Evolutionary conservation across 371 early-diverging fungal genomes (phyloP).

Genomic region (Thermomucor indicae-seudaticae): DNA sequence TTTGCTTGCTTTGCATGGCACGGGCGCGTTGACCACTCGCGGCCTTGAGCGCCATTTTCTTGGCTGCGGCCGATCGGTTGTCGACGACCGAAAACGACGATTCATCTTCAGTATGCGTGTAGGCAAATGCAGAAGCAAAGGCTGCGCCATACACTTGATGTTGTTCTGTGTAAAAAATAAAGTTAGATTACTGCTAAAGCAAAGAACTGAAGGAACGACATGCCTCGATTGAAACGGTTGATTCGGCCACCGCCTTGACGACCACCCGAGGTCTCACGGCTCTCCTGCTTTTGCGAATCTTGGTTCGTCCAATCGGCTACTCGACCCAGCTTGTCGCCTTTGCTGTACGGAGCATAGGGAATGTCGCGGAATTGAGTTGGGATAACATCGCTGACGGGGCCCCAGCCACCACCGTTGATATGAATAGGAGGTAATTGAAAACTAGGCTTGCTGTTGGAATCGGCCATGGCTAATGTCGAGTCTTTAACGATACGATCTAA

Average conservation of each 20-base stretch:
- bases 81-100: constrained; percentile 95
- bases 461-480: constrained; percentile 4
- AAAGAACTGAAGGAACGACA: neutral
- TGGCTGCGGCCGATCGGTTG: constrained; percentile 69
- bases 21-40: constrained; percentile 36
- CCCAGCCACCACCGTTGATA: constrained; percentile 78
- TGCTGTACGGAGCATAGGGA: constrained; percentile 95
- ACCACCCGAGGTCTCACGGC: constrained; percentile 38
- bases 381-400: constrained; percentile 55
- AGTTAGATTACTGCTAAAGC: neutral
- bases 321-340: constrained; percentile 91
- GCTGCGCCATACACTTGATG: constrained; percentile 87
- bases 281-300: constrained; percentile 65
- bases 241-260: constrained; percentile 57
- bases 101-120: constrained; percentile 91
- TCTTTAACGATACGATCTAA: too few species aligned
- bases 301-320: constrained; percentile 90
- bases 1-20: constrained; percentile 30
- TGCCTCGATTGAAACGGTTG: constrained; percentile 64
- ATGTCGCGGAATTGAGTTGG: constrained; percentile 75
- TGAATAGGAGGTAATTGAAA: constrained; percentile 70
- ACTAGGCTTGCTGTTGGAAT: constrained; percentile 21
- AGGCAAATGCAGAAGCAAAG: constrained; percentile 84
- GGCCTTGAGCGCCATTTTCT: constrained; percentile 63
- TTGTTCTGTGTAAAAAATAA: constrained; percentile 29